phyloP scores from a whole-genome alignment of 768 basidiomycete genomes.

The Russula foetens region DNA sequence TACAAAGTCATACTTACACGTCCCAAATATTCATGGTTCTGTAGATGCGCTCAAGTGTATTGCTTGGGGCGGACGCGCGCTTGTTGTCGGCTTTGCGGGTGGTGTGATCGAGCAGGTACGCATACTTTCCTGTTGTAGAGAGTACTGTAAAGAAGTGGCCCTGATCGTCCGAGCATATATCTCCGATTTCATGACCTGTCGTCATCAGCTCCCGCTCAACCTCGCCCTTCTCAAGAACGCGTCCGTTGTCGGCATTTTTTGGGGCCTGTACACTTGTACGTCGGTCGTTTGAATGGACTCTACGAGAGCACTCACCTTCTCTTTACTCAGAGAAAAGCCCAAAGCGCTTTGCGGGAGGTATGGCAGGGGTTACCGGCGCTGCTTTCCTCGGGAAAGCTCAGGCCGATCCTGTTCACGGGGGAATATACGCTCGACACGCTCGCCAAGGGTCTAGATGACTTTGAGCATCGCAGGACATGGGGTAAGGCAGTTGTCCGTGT shows the following conservation, averaged over 20 bases:
- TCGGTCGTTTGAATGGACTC: conserved; percentile 3
- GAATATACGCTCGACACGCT: conserved; percentile 62
- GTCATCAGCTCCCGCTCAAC: conserved; percentile 24
- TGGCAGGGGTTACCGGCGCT: conserved; percentile 26
- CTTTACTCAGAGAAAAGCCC: neutral
- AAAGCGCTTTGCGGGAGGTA: neutral
- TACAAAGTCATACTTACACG: too few species aligned
- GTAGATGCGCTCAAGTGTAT: conserved; percentile 85
- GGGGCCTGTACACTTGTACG: conserved; percentile 75
- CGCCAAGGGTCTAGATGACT: conserved; percentile 58
- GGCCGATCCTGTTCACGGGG: conserved; percentile 63
- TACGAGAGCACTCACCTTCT: neutral
- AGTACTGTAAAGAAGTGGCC: too few species aligned
- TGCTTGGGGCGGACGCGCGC: conserved; percentile 84
- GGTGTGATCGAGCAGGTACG: conserved; percentile 74
- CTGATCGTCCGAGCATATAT: neutral
- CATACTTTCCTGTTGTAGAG: too few species aligned
- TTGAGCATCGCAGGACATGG: conserved; percentile 84
- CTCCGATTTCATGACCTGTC: too few species aligned
- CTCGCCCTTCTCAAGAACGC: conserved; percentile 78
- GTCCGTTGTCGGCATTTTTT: conserved; percentile 76
- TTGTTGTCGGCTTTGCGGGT: conserved; percentile 88
- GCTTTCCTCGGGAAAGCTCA: conserved; percentile 52
- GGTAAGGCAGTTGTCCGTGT: conserved; percentile 76
- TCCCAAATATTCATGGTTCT: neutral